phyloP scores from a whole-genome alignment of 108 stramenopile species.

The Cyclotella baltica region DNA sequence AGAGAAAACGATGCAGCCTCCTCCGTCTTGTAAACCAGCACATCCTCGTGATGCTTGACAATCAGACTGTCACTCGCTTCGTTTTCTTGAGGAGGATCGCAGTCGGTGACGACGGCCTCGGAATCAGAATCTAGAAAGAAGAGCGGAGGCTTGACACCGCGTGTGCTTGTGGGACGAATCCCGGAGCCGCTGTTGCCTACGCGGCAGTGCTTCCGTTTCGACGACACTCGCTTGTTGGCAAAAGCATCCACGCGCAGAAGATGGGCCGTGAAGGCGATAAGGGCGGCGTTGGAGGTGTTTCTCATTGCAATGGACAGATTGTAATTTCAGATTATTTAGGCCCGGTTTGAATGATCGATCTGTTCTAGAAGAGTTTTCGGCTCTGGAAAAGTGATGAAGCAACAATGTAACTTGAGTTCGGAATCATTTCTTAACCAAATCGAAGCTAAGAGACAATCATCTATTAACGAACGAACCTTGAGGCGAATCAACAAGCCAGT shows the following conservation, averaged over 20 bases:
- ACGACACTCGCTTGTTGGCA: neutral
- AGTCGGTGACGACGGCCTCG: neutral
- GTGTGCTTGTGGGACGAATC: neutral
- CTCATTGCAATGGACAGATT: neutral
- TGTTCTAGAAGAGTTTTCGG: no score
- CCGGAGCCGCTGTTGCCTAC: neutral
- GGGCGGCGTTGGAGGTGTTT: constrained; percentile 7
- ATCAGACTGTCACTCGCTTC: neutral
- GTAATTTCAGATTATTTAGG: neutral
- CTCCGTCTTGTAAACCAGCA: constrained; percentile 22
- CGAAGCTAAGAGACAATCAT: no score
- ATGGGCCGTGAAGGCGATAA: constrained; percentile 13
- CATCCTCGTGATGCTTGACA: constrained; percentile 8
- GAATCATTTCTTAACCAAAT: no score
- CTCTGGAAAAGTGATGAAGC: no score
- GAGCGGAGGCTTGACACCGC: neutral
- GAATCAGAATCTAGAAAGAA: constrained; percentile 3
- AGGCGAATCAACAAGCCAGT: no score
- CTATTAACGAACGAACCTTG: no score
- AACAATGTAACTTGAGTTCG: no score
- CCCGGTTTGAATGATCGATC: no score
- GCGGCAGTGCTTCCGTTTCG: neutral
- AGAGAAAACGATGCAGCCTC: constrained; percentile 29
- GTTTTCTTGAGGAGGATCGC: neutral
- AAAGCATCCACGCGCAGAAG: neutral